Conservation (phyloP, 169 alveolate genomes). For the Plasmodium gaboni region DNA sequence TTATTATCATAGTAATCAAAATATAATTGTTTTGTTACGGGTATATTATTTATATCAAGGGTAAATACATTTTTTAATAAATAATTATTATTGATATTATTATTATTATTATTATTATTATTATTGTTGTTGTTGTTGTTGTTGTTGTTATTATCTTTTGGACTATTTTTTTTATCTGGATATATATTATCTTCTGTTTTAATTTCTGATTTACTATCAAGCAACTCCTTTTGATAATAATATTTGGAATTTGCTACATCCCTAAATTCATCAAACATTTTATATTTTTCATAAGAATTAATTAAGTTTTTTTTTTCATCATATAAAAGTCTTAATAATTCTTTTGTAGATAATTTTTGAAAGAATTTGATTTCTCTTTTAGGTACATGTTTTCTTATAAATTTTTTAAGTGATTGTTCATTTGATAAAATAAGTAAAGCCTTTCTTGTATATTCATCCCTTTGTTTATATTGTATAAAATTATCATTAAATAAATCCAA, state of each 20-base stretch:
- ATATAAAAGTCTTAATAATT: slow-evolving; percentile 19
- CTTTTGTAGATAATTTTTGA: slow-evolving; percentile 29
- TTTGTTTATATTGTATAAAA: slow-evolving; percentile 20
- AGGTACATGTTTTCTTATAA: slow-evolving; percentile 25
- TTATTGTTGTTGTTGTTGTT: background rate
- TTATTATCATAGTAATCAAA: slow-evolving; percentile 64
- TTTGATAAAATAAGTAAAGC: slow-evolving; percentile 45
- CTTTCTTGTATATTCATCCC: slow-evolving; percentile 44
- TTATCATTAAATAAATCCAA: slow-evolving; percentile 12
- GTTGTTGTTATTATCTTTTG: background rate
- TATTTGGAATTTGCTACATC: slow-evolving; percentile 76
- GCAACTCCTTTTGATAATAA: slow-evolving; percentile 42
- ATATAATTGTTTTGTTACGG: background rate
- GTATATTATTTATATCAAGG: slow-evolving; percentile 25
- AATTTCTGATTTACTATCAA: slow-evolving; percentile 24
- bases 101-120: slow-evolving; percentile 14
- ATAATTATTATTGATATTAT: background rate
- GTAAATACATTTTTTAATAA: slow-evolving; percentile 49
- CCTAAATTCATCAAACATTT: slow-evolving; percentile 51
- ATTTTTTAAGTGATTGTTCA: slow-evolving; percentile 25
- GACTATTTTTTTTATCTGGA: slow-evolving; percentile 15
- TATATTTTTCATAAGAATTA: slow-evolving; percentile 41
- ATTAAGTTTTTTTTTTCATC: slow-evolving; percentile 54
- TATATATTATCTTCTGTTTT: slow-evolving; percentile 18
- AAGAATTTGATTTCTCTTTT: slow-evolving; percentile 41